Evolutionary conservation across 306 rosid species (phyloP), one percentile per base, ranked within the genome.

Genomic region (Luffa aegyptiaca): DNA sequence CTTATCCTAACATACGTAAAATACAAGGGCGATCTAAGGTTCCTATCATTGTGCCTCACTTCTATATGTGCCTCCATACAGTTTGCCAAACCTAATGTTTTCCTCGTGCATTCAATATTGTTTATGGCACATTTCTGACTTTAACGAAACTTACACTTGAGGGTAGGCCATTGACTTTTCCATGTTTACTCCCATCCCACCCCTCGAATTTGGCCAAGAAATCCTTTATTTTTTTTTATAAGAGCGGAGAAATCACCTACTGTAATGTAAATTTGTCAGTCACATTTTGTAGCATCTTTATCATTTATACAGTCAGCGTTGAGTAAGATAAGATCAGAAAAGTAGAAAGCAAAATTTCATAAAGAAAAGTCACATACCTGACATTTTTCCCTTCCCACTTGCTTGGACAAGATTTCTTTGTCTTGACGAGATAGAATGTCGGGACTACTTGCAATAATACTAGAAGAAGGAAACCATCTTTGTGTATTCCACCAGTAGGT

Each of bases 401-500:
- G 6, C 49, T 59, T 72, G 36, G 80, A 45, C n/a, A 72, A 1
- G 16, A 88, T 53, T 83, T 83, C 86, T 80, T 64, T 86, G 84
- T 89, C 92, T 56, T 83, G 87, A 20, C 57, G 72, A 75, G 92
- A 89, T 49, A 83, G 63, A 83, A 68, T 33, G 14, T 80, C 56
- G 5, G 42, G 21, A 72, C 63, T 86, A 3, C 4, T 57, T 59
- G 86, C 80, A 10, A 80, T 3, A 61, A 82, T 46, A 71, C 86
- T 83, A 31, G 75, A 73, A 72, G 75, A 2, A 2, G 97, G 97
- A 84, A 95, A 91, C 96, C 92, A 93, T 81, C 66, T 88, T 82
- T 95, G 96, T 59, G 97, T 91, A 83, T 91, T 89, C 98, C 98
- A 92, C 95, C 96, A 91, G 81, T 92, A 87, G 42, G 97, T 91